Percentiles rank a stretch among this genome's conserved stretches.
Conservation (phyloP, 345 rosid genomes). For the Syzygium jambos region DNA sequence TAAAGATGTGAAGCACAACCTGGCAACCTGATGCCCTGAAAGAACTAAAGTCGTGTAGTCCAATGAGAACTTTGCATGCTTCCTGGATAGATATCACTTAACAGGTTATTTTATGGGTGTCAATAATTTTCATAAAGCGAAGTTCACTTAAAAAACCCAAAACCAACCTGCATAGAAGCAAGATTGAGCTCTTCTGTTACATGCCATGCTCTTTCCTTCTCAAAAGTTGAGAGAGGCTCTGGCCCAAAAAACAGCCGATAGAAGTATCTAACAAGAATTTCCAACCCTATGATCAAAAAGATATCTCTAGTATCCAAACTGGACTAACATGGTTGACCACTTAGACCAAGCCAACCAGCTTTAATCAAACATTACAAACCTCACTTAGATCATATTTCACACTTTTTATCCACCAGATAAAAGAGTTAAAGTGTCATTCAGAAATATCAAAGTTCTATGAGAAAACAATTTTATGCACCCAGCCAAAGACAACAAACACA, state of each 20-base stretch:
- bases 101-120: background rate
- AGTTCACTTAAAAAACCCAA: background rate
- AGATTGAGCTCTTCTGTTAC: constrained; percentile 64
- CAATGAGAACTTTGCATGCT: constrained; percentile 87
- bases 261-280: constrained; percentile 52
- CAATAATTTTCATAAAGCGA: background rate
- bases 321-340: background rate
- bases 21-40: constrained; percentile 93
- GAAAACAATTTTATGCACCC: background rate
- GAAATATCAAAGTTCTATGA: background rate
- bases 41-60: constrained; percentile 90
- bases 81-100: constrained; percentile 41
- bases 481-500: background rate
- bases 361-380: background rate
- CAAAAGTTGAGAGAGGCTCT: constrained; percentile 65
- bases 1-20: constrained; percentile 23
- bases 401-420: background rate
- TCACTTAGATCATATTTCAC: background rate
- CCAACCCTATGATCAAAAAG: background rate
- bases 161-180: constrained; percentile 70
- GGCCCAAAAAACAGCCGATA: constrained; percentile 72
- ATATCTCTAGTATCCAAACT: background rate
- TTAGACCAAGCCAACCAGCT: background rate
- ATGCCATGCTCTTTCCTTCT: constrained; percentile 80
- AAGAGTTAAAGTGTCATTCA: background rate